These are phyloP conservation scores for Tolypocladium inflatum DNA, from an alignment of 2,329 filamentous ascomycete genomes.

Conservation along the genomic window DNA sequence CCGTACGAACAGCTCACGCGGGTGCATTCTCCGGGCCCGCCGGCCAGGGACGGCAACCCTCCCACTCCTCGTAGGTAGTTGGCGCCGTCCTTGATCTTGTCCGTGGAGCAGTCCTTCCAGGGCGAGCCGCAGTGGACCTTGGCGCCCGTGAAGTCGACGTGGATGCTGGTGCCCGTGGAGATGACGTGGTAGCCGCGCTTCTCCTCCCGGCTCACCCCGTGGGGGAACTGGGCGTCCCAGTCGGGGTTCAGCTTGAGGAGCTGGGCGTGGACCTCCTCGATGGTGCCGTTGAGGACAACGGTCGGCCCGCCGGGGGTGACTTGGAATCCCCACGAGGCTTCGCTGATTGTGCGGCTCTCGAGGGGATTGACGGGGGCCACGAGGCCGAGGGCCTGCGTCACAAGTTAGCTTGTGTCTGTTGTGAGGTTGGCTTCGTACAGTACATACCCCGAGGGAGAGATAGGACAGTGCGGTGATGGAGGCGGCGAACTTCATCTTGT, in stretches of 20 bases:
- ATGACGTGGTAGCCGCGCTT: neutral
- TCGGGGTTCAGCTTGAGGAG: constrained; percentile 9
- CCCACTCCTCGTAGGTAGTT: constrained; percentile 5
- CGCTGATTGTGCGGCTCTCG: neutral
- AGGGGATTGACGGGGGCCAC: neutral
- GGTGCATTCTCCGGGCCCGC: constrained; percentile 8
- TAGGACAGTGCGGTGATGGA: too few relatives aligned
- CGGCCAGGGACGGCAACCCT: neutral
- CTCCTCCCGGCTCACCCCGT: neutral
- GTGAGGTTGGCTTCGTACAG: too few relatives aligned
- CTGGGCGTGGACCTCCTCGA: constrained; percentile 9
- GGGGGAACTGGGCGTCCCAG: constrained; percentile 7
- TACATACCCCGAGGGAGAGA: too few relatives aligned
- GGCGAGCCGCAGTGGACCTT: neutral
- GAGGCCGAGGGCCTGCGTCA: neutral
- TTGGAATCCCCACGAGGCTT: constrained; percentile 7
- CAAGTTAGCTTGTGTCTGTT: neutral
- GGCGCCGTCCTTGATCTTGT: constrained; percentile 2
- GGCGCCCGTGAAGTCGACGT: too few relatives aligned
- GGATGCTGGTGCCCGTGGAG: neutral
- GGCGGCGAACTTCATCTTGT: too few relatives aligned
- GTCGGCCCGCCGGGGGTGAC: constrained; percentile 4
- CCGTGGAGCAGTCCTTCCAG: neutral
- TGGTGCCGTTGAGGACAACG: constrained; percentile 8
- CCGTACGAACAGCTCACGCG: constrained; percentile 11